A percentile compares a stretch with the other conserved stretches of the same genome.
phyloP scores from a whole-genome alignment of 2,329 filamentous ascomycete species.

The Trichoderma cornu-damae region DNA sequence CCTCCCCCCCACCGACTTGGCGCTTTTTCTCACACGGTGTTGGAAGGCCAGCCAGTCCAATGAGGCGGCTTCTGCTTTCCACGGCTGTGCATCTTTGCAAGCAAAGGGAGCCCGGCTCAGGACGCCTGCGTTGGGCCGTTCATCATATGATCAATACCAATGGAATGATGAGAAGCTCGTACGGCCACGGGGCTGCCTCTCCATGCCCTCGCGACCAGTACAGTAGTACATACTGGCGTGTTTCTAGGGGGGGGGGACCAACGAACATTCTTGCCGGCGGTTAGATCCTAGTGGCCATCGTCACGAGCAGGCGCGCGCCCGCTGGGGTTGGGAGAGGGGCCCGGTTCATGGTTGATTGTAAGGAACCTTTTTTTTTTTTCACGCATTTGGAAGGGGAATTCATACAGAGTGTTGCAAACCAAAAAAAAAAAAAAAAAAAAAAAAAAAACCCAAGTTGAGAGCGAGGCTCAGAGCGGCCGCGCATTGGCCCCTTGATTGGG shows the following conservation, averaged over 20 bases:
- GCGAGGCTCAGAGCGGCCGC: not conserved
- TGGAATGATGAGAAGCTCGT: not conserved
- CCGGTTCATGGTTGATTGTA: not conserved
- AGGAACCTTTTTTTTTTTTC: no score
- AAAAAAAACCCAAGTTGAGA: no score
- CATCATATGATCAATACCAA: not conserved
- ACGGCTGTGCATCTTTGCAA: not conserved
- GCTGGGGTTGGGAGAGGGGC: not conserved
- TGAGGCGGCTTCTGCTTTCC: not conserved
- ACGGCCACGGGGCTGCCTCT: not conserved
- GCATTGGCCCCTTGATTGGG: not conserved
- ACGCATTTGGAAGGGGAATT: no score
- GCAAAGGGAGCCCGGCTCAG: not conserved
- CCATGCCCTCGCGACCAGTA: no score
- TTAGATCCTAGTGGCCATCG: slow-evolving; percentile 4
- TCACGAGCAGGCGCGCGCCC: slow-evolving; percentile 2
- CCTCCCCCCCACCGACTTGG: not conserved
- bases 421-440: no score
- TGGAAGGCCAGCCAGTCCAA: not conserved
- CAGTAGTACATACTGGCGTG: not conserved
- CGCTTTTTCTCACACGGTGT: slow-evolving; percentile 1
- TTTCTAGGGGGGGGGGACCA: not conserved
- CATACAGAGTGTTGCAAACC: no score
- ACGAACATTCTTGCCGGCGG: not conserved
- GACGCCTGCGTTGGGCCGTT: not conserved